Base-by-base conservation (phyloP, 2,329 filamentous ascomycete species). In the Neoarthrinium moseri region DNA sequence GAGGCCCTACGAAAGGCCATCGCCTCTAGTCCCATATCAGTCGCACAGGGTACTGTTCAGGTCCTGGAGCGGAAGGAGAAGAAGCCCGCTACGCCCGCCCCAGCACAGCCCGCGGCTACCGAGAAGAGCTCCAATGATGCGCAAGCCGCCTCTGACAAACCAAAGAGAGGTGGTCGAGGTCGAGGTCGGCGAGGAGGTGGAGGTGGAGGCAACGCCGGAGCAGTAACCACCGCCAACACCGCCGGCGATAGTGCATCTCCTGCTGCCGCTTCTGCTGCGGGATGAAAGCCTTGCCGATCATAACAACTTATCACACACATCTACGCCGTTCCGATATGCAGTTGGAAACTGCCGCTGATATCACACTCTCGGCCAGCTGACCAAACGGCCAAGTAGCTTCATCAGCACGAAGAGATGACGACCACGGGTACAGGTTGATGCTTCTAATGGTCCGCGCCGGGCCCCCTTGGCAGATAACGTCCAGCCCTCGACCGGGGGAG, bases 1-100 rank as follows among this genome's bases (percentile, higher is more conserved):
- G 82, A 84, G 7, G 77, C 80, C 8, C 74, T 97, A 21, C 80
- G 81, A 56, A 90, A 88, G 59, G 92, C 92, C 5, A 83, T 96
- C 60, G 78, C 83, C 13, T 88, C 87, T 11, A 95, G 90, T 59
- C 89, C 89, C 0, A 78, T 96, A 23, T 73, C 86, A 17, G 85
- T 97, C 10, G 91, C 87, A 0, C 87, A 95, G 62, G 91, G 89
- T 6, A 85, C 86, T 8, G 89, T 97, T 2, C 89, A 95, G 53
- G 87, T 97, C 2, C 71, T 95, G 20, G 91, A 96, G 68, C 80
- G 87, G 40, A 90, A 88, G 63, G 86, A 89, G 37, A 74, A 59
- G 6, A 68, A 69, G 54, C 62, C 59, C 44, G 12, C 47, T 8
- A 20, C 36, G 34, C 13, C 47, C 2, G 8, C 34, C 26, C 24